These are phyloP conservation scores for Xerocomellus intermedius DNA, from an alignment of 768 basidiomycete species.

Conservation along the genomic window DNA sequence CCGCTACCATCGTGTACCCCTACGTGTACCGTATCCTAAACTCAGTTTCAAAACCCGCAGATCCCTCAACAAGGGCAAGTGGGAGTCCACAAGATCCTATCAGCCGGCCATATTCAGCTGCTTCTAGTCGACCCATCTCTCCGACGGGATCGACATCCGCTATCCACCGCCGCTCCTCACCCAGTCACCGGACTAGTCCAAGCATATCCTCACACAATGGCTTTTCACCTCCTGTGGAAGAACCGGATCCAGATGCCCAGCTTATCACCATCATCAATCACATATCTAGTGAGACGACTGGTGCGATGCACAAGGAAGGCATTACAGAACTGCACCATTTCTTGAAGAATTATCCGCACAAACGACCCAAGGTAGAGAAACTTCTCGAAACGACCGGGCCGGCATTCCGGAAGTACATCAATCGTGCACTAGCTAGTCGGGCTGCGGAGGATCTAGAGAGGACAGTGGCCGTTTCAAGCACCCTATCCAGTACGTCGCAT, in stretches of 20 bases:
- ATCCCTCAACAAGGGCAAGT: conserved; percentile 23
- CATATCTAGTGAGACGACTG: conserved; percentile 86
- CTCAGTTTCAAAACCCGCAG: conserved; percentile 50
- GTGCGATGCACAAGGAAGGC: conserved; percentile 87
- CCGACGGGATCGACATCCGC: conserved; percentile 63
- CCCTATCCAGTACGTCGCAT: conserved; percentile 64
- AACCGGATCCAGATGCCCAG: conserved; percentile 86
- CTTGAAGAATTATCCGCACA: conserved; percentile 87
- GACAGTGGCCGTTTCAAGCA: conserved; percentile 77
- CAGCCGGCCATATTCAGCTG: conserved; percentile 52
- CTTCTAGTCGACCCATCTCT: conserved; percentile 69
- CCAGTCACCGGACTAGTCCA: conserved; percentile 66
- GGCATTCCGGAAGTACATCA: conserved; percentile 90
- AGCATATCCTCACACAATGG: conserved; percentile 63
- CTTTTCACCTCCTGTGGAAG: conserved; percentile 56
- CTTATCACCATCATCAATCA: conserved; percentile 80
- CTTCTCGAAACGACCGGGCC: conserved; percentile 86
- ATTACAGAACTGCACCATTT: conserved; percentile 94
- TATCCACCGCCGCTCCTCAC: conserved; percentile 51
- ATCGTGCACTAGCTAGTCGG: conserved; percentile 79
- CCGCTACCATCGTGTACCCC: conserved; percentile 94
- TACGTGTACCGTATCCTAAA: conserved; percentile 93
- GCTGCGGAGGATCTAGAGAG: conserved; percentile 86
- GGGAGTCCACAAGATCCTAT: conserved; percentile 36
- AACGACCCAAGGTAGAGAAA: conserved; percentile 78